Base-by-base conservation (phyloP, 2,329 filamentous ascomycete species). In the Fonsecaea pedrosoi region DNA sequence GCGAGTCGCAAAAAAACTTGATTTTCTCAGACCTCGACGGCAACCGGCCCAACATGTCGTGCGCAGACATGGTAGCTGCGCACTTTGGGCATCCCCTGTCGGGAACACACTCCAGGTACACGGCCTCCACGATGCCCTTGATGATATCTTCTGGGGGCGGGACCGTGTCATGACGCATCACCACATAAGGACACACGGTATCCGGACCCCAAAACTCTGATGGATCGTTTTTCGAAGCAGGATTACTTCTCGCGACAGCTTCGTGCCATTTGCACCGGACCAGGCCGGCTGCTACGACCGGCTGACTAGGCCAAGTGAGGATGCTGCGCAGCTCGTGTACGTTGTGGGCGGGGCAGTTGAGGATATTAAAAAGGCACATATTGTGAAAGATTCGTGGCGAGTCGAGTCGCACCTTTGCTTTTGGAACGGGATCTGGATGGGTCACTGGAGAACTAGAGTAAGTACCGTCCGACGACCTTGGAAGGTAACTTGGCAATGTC, bases 31-130 rank as follows among this genome's bases (percentile, higher is more conserved):
- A 13, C 9, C 32, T 25, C 7, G 35, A 48, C 15, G 48, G 54
- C 5, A 54, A 9, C 10, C 13, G 42, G 8, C 30, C 60, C 38
- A 60, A 15, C 42, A 54, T 59, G 15, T 40, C n/a, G 13, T 30
- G 9, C 5, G 21, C 13, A 9, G 10, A 15, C 2, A 59, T 56
- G 12, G 42, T 34, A 6, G 8, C 18, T 62, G 54, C 64, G 21
- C 61, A 68, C 5, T 62, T 45, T n/a, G 3, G 13, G 25, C 66
- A 65, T 4, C 66, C 66, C 12, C 48, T 32, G 25, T 67, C 64
- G 30, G 48, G 12, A n/a, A 60, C 13, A 7, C 55, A 21, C 6
- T 45, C 55, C 12, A 58, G 9, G n/a, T 59, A 37, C 32, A 64
- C 62, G 8, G 62, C 62, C 12, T 60, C 48, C 2, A 45, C 37